Percentiles rank a stretch among this genome's conserved stretches.
Conservation (phyloP, 345 rosid genomes). For the Trapa incisa region DNA sequence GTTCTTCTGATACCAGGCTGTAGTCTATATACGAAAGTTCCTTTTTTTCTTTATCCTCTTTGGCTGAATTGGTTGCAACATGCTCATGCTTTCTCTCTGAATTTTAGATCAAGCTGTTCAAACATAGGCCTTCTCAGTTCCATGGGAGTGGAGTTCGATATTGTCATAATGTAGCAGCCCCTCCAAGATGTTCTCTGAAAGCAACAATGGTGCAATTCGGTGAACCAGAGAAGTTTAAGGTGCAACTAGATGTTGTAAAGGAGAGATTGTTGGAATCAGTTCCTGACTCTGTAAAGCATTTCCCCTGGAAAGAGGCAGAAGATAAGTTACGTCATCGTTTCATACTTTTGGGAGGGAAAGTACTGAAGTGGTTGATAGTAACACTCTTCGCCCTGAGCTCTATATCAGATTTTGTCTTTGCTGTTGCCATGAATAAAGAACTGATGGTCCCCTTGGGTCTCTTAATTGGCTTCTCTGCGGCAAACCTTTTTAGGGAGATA, state of each 20-base stretch:
- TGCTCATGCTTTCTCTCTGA: neutral
- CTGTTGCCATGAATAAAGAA: slow-evolving; percentile 29
- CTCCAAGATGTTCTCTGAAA: slow-evolving; percentile 14
- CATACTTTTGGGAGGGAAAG: slow-evolving; percentile 16
- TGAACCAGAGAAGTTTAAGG: slow-evolving; percentile 17
- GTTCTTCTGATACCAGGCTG: neutral
- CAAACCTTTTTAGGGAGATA: slow-evolving; percentile 31
- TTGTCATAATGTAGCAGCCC: neutral
- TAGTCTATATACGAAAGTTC: neutral
- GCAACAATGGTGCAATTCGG: slow-evolving; percentile 19
- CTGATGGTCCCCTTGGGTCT: slow-evolving; percentile 39
- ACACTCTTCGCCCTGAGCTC: slow-evolving; percentile 14
- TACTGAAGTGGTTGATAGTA: slow-evolving; percentile 29
- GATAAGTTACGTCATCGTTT: slow-evolving; percentile 14
- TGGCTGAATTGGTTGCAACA: neutral
- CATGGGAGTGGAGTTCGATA: slow-evolving; percentile 6
- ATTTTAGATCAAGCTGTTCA: slow-evolving; percentile 19
- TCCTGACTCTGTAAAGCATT: slow-evolving; percentile 20
- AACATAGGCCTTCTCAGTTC: slow-evolving; percentile 9
- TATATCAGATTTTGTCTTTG: slow-evolving; percentile 26
- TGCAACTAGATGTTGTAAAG: slow-evolving; percentile 10
- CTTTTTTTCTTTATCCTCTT: neutral
- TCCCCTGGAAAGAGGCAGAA: slow-evolving; percentile 37
- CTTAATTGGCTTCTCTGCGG: slow-evolving; percentile 24
- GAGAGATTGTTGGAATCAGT: slow-evolving; percentile 23